A percentile compares a stretch with the other conserved stretches of the same genome.
Conservation (phyloP, 192 early-diverging fungal species). For the Coemansia sp. region DNA sequence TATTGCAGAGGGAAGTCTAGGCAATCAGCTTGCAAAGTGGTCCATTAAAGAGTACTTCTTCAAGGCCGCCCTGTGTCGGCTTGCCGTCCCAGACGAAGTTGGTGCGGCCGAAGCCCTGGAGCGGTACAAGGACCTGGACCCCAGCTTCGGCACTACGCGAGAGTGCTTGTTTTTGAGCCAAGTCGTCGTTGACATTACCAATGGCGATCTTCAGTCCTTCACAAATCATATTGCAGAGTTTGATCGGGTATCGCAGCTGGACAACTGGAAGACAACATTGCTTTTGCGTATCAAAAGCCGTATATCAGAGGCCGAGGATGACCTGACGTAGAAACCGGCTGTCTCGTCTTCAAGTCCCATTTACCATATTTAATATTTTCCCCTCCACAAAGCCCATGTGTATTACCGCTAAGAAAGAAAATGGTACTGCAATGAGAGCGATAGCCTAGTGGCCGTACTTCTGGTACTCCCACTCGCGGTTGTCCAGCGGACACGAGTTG, state of each 20-base stretch:
- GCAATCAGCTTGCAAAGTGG: conserved; percentile 92
- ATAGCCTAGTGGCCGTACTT: conserved; percentile 62
- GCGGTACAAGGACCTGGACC: conserved; percentile 85
- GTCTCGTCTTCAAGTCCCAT: not conserved
- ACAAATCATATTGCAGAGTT: conserved; percentile 77
- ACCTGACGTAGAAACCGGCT: conserved; percentile 51
- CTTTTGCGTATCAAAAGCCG: conserved; percentile 86
- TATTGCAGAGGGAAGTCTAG: conserved; percentile 78
- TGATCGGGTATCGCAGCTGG: conserved; percentile 87
- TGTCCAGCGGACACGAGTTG: conserved; percentile 96
- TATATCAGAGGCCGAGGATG: conserved; percentile 62
- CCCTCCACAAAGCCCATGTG: not conserved
- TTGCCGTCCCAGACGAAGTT: conserved; percentile 78
- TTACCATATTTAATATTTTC: not conserved
- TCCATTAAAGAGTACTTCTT: conserved; percentile 95
- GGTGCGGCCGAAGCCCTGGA: conserved; percentile 73
- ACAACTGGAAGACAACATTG: conserved; percentile 95
- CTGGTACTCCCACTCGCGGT: conserved; percentile 97
- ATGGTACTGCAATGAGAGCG: not conserved
- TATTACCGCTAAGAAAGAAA: not conserved
- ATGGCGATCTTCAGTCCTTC: conserved; percentile 78
- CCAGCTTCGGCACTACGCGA: conserved; percentile 76
- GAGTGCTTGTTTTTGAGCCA: conserved; percentile 78
- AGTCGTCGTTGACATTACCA: conserved; percentile 72
- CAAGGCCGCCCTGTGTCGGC: conserved; percentile 90